Percentiles rank a stretch among this genome's conserved stretches.
Conservation (phyloP, 2,329 filamentous ascomycete species). For the Onygena corvina region DNA sequence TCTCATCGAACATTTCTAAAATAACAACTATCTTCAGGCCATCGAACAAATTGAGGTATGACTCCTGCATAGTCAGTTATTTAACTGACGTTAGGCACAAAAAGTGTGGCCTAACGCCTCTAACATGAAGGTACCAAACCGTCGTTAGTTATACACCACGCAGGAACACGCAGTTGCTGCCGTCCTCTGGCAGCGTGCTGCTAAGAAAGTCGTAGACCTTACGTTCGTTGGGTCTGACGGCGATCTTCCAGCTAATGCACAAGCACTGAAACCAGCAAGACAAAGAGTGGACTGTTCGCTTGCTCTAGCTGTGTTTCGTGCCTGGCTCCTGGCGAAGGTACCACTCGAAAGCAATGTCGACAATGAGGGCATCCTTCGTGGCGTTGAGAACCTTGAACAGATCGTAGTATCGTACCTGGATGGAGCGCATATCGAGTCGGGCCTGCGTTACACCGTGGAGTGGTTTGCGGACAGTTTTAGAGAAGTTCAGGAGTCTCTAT, state of each 20-base stretch:
- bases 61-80: too few relatives aligned
- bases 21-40: too few relatives aligned
- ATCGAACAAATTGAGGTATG: too few relatives aligned
- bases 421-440: constrained; percentile 31
- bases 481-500: constrained; percentile 9
- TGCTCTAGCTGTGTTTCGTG: constrained; percentile 12
- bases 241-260: background rate
- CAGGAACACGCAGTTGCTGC: constrained; percentile 39
- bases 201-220: constrained; percentile 40
- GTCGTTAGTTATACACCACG: background rate
- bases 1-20: too few relatives aligned
- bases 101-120: too few relatives aligned
- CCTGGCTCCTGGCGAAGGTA: constrained; percentile 11
- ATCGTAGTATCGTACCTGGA: constrained; percentile 27
- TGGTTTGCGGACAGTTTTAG: constrained; percentile 22
- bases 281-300: constrained; percentile 16
- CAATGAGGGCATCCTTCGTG: constrained; percentile 16
- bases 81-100: too few relatives aligned
- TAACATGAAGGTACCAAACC: too few relatives aligned
- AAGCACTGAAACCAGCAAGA: constrained; percentile 1
- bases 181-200: constrained; percentile 42
- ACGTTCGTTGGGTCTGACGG: constrained; percentile 37
- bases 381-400: constrained; percentile 19
- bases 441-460: constrained; percentile 23
- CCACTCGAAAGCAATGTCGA: constrained; percentile 9